Evolutionary conservation across 2,329 filamentous ascomycete species (phyloP).

Genomic region (Colletotrichum viniferum): DNA sequence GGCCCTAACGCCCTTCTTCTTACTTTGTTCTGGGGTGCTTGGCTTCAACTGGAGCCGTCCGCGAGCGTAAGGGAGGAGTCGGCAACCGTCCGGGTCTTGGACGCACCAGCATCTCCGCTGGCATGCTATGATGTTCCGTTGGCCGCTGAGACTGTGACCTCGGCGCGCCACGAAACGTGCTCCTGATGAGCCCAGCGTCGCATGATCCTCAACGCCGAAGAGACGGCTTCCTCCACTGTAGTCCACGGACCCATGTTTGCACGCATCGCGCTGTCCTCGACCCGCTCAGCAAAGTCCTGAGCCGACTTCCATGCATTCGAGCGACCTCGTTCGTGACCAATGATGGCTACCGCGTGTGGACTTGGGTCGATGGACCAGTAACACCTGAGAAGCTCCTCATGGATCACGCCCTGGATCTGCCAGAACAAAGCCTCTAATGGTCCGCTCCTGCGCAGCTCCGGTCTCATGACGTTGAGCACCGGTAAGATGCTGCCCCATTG

Average conservation of each 20-base stretch:
- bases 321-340: constrained; percentile 31
- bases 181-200: constrained; percentile 49
- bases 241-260: constrained; percentile 46
- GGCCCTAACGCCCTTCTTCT: not conserved
- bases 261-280: constrained; percentile 29
- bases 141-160: constrained; percentile 28
- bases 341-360: constrained; percentile 20
- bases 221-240: constrained; percentile 47
- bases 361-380: constrained; percentile 33
- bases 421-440: constrained; percentile 44
- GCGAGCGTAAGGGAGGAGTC: not conserved
- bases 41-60: not conserved
- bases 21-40: not conserved
- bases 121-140: constrained; percentile 11
- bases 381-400: constrained; percentile 49
- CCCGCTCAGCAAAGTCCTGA: constrained; percentile 34
- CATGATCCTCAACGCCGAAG: constrained; percentile 42
- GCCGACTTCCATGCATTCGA: constrained; percentile 30
- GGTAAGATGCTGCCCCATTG: constrained; percentile 51
- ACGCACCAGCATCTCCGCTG: not conserved
- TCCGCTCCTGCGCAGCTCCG: constrained; percentile 38
- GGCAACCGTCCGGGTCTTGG: not conserved
- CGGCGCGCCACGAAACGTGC: constrained; percentile 49
- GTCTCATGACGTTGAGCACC: constrained; percentile 44
- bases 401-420: constrained; percentile 47